Base-by-base conservation (phyloP, 371 early-diverging fungal genomes). In the Haplosporangium sp. region DNA sequence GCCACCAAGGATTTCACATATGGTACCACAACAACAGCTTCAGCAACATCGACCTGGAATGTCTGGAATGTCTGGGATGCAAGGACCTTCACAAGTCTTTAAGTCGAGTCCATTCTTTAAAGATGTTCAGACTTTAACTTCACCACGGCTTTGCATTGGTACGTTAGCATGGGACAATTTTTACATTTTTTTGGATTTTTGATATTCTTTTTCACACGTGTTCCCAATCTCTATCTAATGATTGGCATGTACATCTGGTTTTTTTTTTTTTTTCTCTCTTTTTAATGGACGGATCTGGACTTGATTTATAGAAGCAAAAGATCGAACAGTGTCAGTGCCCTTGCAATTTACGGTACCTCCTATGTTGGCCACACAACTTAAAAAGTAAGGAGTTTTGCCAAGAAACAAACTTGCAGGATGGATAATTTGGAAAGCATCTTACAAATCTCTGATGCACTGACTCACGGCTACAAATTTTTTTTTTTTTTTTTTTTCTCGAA, bases 51-150 rank as follows among this genome's bases (percentile, higher is more conserved):
- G 65, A 2, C 52, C 69, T 44, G 57, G 47, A 15, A 34, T 45
- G 37, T 34, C 27, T 40, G 27, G 27, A 27, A 27, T 27, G 27
- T 55, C 56, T 17, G 67, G 65, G 8, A 44, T 47, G 4, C 72
- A 68, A 34, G 47, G 37, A 19, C 53, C 53, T 7, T 39, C 50
- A 9, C 63, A 65, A 6, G 39, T 65, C 9, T 85, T 85, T 65
- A 83, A 84, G 38, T 63, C 71, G 0, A 85, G 77, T 44, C 84
- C 86, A 5, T 87, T 87, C 47, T 78, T 84, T 61, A 73, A 71
- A 44, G 82, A 73, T 20, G 2, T 83, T 0, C 64, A 66, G 8
- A 66, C 72, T 50, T 34, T 87, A 9, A 75, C 77, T 2, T 60
- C 60, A 19, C 69, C 83, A 19, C 64, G 77, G 42, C 47, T 82